Conservation (phyloP, 1,284 basidiomycete species). For the Cryptococcus neoformans region DNA sequence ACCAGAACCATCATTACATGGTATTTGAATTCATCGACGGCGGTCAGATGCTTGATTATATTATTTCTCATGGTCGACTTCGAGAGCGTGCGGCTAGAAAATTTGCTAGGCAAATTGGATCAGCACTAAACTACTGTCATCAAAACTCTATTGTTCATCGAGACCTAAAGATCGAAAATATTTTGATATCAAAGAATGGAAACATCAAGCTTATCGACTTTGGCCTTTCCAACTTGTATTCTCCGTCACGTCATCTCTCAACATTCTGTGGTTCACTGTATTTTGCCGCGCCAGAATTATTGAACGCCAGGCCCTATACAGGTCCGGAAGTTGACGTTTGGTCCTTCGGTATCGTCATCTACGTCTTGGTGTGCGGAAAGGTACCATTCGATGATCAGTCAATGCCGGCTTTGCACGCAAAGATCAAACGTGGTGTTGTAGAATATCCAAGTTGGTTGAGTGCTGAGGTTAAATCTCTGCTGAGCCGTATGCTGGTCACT, state of each 20-base stretch:
- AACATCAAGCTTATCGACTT: conserved; percentile 99
- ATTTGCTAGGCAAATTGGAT: conserved; percentile 95
- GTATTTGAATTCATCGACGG: conserved; percentile 98
- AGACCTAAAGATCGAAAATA: conserved; percentile 98
- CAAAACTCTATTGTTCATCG: conserved; percentile 96
- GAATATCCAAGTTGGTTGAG: conserved; percentile 98
- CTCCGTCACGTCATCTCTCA: conserved; percentile 75
- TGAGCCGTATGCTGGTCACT: conserved; percentile 94
- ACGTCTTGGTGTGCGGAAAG: conserved; percentile 96
- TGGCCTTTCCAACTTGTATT: conserved; percentile 94
- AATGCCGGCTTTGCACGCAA: conserved; percentile 98
- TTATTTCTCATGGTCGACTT: conserved; percentile 96
- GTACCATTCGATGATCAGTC: conserved; percentile 99
- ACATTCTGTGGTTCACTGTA: conserved; percentile 98
- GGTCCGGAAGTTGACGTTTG: conserved; percentile 98
- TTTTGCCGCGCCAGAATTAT: conserved; percentile 94
- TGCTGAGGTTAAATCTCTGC: conserved; percentile 89
- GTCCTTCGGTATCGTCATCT: conserved; percentile 98
- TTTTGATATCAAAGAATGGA: conserved; percentile 95
- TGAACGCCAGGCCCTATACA: conserved; percentile 94
- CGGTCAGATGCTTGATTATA: conserved; percentile 99
- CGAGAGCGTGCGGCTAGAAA: conserved; percentile 93
- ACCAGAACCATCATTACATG: conserved; percentile 99
- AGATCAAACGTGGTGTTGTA: conserved; percentile 95
- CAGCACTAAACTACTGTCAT: conserved; percentile 95